Conservation (phyloP, 1,139 yeast genomes). For the Debaryomycetaceae sp. region DNA sequence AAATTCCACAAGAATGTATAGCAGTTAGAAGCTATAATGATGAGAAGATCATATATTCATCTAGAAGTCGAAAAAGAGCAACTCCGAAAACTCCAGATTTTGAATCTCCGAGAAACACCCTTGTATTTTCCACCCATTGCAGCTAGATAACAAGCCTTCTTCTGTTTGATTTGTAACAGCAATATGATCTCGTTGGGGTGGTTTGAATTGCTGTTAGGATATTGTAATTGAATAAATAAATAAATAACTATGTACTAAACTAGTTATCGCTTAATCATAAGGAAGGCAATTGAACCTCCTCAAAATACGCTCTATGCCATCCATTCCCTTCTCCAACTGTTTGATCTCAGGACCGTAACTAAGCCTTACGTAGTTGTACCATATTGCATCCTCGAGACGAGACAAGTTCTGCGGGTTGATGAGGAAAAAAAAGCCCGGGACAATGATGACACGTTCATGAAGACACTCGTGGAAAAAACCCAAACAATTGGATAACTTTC, state of each 20-base stretch:
- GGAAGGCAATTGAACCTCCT: constrained; percentile 44
- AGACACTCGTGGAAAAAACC: constrained; percentile 70
- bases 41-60: neutral
- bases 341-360: constrained; percentile 64
- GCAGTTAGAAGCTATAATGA: neutral
- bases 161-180: too few species aligned
- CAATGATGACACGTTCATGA: constrained; percentile 61
- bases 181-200: too few species aligned
- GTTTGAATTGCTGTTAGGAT: too few species aligned
- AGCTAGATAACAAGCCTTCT: too few species aligned
- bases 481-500: constrained; percentile 56
- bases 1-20: too few species aligned
- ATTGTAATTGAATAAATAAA: too few species aligned
- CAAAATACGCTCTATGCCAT: constrained; percentile 59
- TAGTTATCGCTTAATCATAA: constrained; percentile 13
- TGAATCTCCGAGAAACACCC: too few species aligned
- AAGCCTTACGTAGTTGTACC: constrained; percentile 61
- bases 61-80: too few species aligned
- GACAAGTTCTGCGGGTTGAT: constrained; percentile 63
- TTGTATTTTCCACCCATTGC: too few species aligned
- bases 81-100: too few species aligned
- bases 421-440: constrained; percentile 67
- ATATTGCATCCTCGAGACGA: constrained; percentile 57
- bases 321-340: constrained; percentile 59
- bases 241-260: too few species aligned